These are phyloP conservation scores for Calcarisporium arbuscula DNA, from an alignment of 2,329 filamentous ascomycete genomes.

Conservation along the genomic window DNA sequence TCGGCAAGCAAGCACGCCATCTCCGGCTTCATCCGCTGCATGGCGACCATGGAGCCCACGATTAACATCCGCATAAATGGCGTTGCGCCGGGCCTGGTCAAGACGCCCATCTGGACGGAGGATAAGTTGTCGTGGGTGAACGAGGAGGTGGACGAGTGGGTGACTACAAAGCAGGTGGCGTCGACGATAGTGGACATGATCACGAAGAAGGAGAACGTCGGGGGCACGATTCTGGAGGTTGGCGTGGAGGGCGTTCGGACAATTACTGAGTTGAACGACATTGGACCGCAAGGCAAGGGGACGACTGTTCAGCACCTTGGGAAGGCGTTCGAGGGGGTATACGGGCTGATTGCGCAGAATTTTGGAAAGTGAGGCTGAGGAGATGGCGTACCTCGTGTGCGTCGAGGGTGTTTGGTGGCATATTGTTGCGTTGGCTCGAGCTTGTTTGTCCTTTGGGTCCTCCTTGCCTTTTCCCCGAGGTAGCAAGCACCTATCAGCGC, in stretches of 20 bases:
- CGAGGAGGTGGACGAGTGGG: constrained; percentile 21
- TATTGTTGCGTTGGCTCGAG: no score
- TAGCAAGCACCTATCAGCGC: no score
- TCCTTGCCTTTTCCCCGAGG: no score
- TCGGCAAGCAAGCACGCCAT: constrained; percentile 22
- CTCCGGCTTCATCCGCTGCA: constrained; percentile 23
- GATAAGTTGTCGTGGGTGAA: constrained; percentile 28
- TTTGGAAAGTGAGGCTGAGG: constrained; percentile 8
- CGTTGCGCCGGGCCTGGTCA: constrained; percentile 29
- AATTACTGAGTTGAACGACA: constrained; percentile 7
- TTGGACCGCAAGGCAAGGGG: constrained; percentile 5
- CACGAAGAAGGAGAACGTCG: constrained; percentile 20
- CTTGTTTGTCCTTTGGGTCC: no score
- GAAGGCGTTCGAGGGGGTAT: background rate
- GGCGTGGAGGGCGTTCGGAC: constrained; percentile 5
- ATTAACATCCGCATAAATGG: constrained; percentile 24
- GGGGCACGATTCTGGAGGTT: constrained; percentile 12
- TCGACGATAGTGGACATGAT: constrained; percentile 27
- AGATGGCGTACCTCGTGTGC: no score
- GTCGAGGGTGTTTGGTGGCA: no score
- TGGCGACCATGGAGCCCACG: constrained; percentile 21
- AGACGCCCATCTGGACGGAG: constrained; percentile 31
- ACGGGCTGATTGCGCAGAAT: constrained; percentile 1
- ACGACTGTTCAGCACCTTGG: background rate
- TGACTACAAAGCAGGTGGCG: constrained; percentile 28